phyloP scores from a whole-genome alignment of 768 basidiomycete species.

The Rhodotorula kratochvilovae region DNA sequence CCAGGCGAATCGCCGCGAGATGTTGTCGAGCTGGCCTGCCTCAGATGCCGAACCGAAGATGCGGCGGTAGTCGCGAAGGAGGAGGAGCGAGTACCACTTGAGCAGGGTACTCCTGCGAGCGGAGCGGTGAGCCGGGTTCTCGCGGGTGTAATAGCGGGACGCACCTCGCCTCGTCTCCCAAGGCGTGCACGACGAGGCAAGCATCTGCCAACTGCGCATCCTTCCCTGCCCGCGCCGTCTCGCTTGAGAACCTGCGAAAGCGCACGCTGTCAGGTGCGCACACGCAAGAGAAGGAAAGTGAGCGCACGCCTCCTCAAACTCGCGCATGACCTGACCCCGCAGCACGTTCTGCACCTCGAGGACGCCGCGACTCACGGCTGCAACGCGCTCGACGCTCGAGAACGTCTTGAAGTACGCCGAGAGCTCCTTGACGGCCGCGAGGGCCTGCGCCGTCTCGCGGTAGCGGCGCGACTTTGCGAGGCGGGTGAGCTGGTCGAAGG shows the following conservation, averaged over 20 bases:
- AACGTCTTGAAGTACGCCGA: conserved; percentile 74
- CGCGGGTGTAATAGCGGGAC: background rate
- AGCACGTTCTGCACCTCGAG: conserved; percentile 77
- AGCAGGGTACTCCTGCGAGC: conserved; percentile 59
- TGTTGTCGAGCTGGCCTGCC: conserved; percentile 90
- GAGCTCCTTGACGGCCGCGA: conserved; percentile 88
- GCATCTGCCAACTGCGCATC: conserved; percentile 57
- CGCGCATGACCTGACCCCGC: conserved; percentile 72
- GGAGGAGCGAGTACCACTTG: conserved; percentile 80
- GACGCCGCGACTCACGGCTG: conserved; percentile 70
- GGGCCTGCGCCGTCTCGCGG: conserved; percentile 72
- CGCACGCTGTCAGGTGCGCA: too few species aligned
- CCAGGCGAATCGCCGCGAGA: conserved; percentile 89
- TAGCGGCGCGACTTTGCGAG: conserved; percentile 51
- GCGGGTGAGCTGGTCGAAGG: conserved; percentile 41
- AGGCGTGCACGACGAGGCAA: conserved; percentile 79
- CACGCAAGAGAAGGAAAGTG: background rate
- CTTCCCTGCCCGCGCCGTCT: conserved; percentile 26
- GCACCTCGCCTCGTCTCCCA: conserved; percentile 74
- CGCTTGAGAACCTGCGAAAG: conserved; percentile 23
- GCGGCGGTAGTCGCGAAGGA: conserved; percentile 90
- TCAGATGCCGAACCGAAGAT: conserved; percentile 92
- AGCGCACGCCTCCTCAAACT: conserved; percentile 62
- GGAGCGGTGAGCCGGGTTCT: background rate
- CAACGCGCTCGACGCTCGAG: conserved; percentile 68